These are phyloP conservation scores for Pichia manshurica DNA, from an alignment of 805 yeast species.

Conservation along the genomic window DNA sequence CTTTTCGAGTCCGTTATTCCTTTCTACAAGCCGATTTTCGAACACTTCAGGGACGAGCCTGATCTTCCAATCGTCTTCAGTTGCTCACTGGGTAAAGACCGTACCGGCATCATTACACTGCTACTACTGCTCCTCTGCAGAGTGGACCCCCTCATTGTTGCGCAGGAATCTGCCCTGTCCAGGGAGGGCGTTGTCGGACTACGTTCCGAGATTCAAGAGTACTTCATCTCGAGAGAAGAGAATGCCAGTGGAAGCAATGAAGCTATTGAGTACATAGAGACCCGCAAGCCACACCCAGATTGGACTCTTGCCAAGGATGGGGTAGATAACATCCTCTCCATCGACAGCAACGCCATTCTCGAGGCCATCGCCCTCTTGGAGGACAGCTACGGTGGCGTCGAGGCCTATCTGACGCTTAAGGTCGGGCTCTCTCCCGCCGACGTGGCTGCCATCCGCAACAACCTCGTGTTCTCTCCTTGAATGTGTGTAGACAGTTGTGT, in stretches of 20 bases:
- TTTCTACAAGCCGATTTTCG: constrained; percentile 46
- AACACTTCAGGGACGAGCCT: constrained; percentile 49
- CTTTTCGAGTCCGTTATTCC: constrained; percentile 46
- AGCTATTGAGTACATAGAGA: constrained; percentile 18
- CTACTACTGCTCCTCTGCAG: constrained; percentile 57
- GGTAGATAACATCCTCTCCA: constrained; percentile 53
- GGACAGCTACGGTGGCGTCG: constrained; percentile 48
- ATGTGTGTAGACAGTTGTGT: background rate
- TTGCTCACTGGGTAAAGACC: constrained; percentile 84
- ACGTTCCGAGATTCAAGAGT: background rate
- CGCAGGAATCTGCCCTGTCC: constrained; percentile 75
- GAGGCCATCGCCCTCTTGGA: constrained; percentile 52
- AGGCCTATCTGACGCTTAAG: constrained; percentile 37
- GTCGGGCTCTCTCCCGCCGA: constrained; percentile 44
- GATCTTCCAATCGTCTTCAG: constrained; percentile 55
- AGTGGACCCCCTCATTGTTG: constrained; percentile 58
- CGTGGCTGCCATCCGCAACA: constrained; percentile 2
- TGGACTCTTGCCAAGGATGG: constrained; percentile 47
- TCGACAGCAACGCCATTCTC: constrained; percentile 66
- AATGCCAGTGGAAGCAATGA: no score
- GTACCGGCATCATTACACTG: constrained; percentile 75
- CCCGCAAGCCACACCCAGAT: constrained; percentile 15
- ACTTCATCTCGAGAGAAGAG: background rate
- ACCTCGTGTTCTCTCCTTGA: background rate
- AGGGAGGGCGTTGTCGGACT: constrained; percentile 55